Evolutionary conservation across 2,329 filamentous ascomycete genomes (phyloP).

Genomic region (Curvularia lunata): DNA sequence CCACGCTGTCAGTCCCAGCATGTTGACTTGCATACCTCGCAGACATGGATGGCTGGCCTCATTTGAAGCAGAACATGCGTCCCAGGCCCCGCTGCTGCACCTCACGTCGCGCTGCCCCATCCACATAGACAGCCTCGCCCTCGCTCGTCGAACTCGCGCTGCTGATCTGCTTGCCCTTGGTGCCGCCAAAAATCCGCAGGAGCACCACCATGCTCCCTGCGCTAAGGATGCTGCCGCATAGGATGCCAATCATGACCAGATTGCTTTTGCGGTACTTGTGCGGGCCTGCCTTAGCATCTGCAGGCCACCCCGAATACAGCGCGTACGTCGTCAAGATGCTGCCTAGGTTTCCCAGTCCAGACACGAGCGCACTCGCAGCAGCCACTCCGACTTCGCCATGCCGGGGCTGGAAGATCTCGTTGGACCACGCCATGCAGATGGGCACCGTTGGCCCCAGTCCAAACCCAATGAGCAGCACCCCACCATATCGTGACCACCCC

Average conservation of each 20-base stretch:
- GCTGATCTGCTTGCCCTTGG: conserved; percentile 46
- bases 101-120: conserved; percentile 52
- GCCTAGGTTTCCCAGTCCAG: conserved; percentile 84
- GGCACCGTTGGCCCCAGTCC: conserved; percentile 89
- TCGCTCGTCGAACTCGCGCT: conserved; percentile 42
- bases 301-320: conserved; percentile 84
- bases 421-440: conserved; percentile 93
- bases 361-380: conserved; percentile 82
- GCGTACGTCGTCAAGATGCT: conserved; percentile 89
- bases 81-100: conserved; percentile 51
- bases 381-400: conserved; percentile 92
- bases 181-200: conserved; percentile 55
- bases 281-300: conserved; percentile 67
- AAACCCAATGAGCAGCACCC: conserved; percentile 88
- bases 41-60: conserved; percentile 16
- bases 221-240: conserved; percentile 77
- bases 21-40: conserved; percentile 39
- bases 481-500: conserved; percentile 85
- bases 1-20: conserved; percentile 31
- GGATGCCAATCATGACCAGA: conserved; percentile 84
- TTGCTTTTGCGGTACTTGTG: conserved; percentile 83
- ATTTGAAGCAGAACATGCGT: conserved; percentile 41
- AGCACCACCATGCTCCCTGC: conserved; percentile 72
- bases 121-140: conserved; percentile 62
- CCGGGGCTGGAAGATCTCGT: conserved; percentile 85